Percentiles rank a stretch among this genome's conserved stretches.
These are phyloP conservation scores for Salix suchowensis DNA, from an alignment of 345 rosid species.

Conservation along the genomic window DNA sequence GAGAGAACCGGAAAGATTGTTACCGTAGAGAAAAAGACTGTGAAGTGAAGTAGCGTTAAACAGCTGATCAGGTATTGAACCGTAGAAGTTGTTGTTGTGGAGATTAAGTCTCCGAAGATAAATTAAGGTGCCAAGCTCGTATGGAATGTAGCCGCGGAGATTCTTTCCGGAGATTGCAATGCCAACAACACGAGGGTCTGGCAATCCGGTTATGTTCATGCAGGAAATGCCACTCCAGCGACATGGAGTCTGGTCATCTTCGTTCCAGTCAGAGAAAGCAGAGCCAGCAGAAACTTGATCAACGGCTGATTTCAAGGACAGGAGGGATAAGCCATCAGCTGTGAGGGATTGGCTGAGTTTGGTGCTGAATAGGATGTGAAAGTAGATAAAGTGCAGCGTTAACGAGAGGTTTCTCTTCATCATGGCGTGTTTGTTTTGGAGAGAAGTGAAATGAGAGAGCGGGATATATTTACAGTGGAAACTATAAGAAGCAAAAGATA, in stretches of 20 bases:
- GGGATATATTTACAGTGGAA: slow-evolving; percentile 6
- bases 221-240: slow-evolving; percentile 88
- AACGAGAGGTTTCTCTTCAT: slow-evolving; percentile 15
- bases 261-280: slow-evolving; percentile 82
- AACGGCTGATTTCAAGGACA: slow-evolving; percentile 84
- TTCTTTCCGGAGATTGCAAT: slow-evolving; percentile 58
- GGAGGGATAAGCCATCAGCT: slow-evolving; percentile 85
- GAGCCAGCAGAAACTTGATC: slow-evolving; percentile 35
- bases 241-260: slow-evolving; percentile 72
- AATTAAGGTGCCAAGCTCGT: slow-evolving; percentile 73
- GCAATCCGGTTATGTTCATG: slow-evolving; percentile 53
- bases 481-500: background rate
- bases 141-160: slow-evolving; percentile 86
- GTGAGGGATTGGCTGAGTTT: slow-evolving; percentile 42
- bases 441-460: background rate
- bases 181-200: slow-evolving; percentile 71
- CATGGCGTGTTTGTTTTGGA: background rate
- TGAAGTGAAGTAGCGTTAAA: slow-evolving; percentile 92
- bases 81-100: slow-evolving; percentile 62
- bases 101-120: slow-evolving; percentile 87
- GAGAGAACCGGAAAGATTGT: slow-evolving; percentile 73
- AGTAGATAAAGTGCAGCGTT: slow-evolving; percentile 4
- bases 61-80: slow-evolving; percentile 71
- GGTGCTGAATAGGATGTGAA: slow-evolving; percentile 14
- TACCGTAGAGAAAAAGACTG: slow-evolving; percentile 66